Base-by-base conservation (phyloP, 768 basidiomycete species). In the Suillus bovinus region DNA sequence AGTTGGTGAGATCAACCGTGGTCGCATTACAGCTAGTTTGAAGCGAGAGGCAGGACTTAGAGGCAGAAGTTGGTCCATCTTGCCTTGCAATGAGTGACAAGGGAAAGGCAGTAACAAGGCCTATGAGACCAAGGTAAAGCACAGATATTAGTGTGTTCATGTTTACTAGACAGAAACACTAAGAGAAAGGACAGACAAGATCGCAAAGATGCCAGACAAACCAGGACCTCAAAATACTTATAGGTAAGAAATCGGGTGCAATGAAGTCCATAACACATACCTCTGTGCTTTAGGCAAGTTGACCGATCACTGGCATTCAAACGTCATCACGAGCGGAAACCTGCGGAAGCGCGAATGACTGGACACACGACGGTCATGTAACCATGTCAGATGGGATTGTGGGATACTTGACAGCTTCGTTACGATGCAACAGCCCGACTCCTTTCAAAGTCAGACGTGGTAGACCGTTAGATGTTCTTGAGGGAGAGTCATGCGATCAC, bases 1-100 rank as follows among this genome's bases (percentile, higher is more conserved):
- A 68, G 57, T 68, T 62, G 61, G 1, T 31, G 3, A 68, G 36
- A 61, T 71, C 61, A 24, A 66, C 61, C 2, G 55, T 63, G 27
- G 53, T 61, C 20, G 69, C 59, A 14, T 70, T 70, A 53, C 70
- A 69, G 41, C 65, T 63, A 20, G 65, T 67, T 24, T n/a, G 49
- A 31, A 70, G 68, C 9, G 68, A 70, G 11, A 39, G 36, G 44
- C 70, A 71, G 8, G 33, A 34, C 33, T 34, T 34, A 13, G 63
- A 60, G 34, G 4, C 5, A 10, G 17, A 20, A 16, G 52, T 46
- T 9, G 61, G 14, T 36, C n/a, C 58, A 46, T 70, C 66, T 20
- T 69, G 58, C 33, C 66, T 68, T 22, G 63, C 58, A 44, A 68
- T 57, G n/a, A 52, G 27, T 10, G 52, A 6, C 22, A 57, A 24